Evolutionary conservation across 2,329 filamentous ascomycete genomes (phyloP).

Genomic region (Moelleriella libera): DNA sequence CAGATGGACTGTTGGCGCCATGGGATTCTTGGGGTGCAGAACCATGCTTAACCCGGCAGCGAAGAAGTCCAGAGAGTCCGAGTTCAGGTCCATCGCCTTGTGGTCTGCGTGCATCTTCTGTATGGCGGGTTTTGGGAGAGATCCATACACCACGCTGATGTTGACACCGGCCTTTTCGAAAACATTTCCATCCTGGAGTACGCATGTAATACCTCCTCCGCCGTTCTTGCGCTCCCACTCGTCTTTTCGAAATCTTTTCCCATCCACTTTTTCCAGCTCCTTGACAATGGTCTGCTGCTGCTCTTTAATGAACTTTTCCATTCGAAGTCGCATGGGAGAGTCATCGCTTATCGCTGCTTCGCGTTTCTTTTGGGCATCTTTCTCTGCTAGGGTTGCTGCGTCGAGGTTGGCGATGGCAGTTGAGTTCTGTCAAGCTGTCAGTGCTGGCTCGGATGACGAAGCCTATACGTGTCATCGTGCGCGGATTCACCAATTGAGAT

Average conservation of each 20-base stretch:
- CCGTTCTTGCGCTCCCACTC: conserved; percentile 80
- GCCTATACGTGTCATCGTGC: not conserved
- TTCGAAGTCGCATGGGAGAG: conserved; percentile 92
- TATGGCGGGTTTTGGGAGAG: conserved; percentile 74
- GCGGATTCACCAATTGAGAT: conserved; percentile 1
- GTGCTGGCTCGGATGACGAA: no score
- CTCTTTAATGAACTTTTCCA: conserved; percentile 92
- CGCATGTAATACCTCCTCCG: conserved; percentile 86
- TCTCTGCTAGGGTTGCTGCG: conserved; percentile 62
- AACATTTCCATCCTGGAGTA: conserved; percentile 88
- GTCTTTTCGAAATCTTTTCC: conserved; percentile 67
- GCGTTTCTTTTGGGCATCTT: conserved; percentile 68
- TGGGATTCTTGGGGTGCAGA: conserved; percentile 84
- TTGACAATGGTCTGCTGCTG: conserved; percentile 81
- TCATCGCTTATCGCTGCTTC: conserved; percentile 51
- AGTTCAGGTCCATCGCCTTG: conserved; percentile 67
- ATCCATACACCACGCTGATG: conserved; percentile 88
- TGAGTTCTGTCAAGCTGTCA: conserved; percentile 18
- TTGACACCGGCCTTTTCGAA: conserved; percentile 98
- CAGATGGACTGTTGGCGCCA: conserved; percentile 93
- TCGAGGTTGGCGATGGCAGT: conserved; percentile 37
- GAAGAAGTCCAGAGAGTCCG: conserved; percentile 86
- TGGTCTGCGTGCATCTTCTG: conserved; percentile 90
- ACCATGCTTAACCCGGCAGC: conserved; percentile 88
- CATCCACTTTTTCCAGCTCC: conserved; percentile 73